Evolutionary conservation across 495 filamentous ascomycete genomes (phyloP).

Genomic region (Achaetomiella virescens): DNA sequence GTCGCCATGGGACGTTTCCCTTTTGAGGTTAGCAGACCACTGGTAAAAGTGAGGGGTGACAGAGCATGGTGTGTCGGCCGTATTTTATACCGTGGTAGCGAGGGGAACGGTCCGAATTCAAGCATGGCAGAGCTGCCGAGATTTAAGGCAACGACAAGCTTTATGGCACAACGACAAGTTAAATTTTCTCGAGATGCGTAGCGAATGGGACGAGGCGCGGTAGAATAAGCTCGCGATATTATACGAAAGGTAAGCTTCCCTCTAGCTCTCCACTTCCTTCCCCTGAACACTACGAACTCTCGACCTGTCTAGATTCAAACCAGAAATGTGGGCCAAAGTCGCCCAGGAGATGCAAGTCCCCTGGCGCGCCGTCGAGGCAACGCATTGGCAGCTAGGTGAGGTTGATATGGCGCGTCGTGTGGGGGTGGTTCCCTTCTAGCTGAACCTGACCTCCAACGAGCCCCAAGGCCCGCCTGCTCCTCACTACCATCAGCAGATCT

Average conservation of each 20-base stretch:
- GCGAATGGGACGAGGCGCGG: slow-evolving; percentile 93
- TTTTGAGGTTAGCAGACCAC: too few relatives aligned
- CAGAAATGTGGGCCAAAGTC: slow-evolving; percentile 93
- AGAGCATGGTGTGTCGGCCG: too few relatives aligned
- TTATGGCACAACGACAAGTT: too few relatives aligned
- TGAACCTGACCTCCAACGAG: slow-evolving; percentile 56
- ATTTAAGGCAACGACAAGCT: too few relatives aligned
- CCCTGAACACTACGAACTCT: too few relatives aligned
- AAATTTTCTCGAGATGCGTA: slow-evolving; percentile 88
- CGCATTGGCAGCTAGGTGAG: slow-evolving; percentile 97
- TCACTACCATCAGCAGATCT: too few relatives aligned
- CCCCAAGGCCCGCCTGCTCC: too few relatives aligned
- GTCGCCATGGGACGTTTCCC: too few relatives aligned
- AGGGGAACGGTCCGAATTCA: too few relatives aligned
- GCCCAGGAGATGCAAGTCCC: slow-evolving; percentile 93
- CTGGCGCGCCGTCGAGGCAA: slow-evolving; percentile 91
- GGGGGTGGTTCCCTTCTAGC: slow-evolving; percentile 73
- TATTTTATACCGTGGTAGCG: too few relatives aligned
- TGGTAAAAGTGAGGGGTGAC: too few relatives aligned
- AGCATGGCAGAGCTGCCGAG: too few relatives aligned
- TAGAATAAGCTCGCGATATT: slow-evolving; percentile 92
- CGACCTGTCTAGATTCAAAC: slow-evolving; percentile 90
- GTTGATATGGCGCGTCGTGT: slow-evolving; percentile 85
- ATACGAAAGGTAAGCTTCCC: slow-evolving; percentile 75
- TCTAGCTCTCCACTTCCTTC: slow-evolving; percentile 18